phyloP scores from a whole-genome alignment of 108 stramenopile genomes.

The Cyclostephanos invisitatus region DNA sequence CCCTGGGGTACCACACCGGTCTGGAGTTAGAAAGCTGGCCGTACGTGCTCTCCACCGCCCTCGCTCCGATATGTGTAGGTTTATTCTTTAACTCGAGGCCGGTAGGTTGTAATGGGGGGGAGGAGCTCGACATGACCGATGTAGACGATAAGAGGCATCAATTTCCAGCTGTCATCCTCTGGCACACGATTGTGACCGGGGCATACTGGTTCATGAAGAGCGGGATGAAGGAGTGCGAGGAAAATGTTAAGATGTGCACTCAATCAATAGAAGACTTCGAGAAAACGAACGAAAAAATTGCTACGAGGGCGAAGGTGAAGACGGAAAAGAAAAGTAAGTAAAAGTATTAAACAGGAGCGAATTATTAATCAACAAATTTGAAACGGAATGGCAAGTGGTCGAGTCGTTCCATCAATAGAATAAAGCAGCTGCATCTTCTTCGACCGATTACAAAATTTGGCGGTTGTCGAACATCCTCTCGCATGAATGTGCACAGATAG shows the following conservation, averaged over 20 bases:
- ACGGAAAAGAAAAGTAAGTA: conserved; percentile 8
- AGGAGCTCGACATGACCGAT: not conserved
- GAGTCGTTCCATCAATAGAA: conserved; percentile 66
- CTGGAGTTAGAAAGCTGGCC: conserved; percentile 31
- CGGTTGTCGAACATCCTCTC: conserved; percentile 67
- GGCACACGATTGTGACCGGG: conserved; percentile 56
- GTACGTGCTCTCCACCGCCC: conserved; percentile 32
- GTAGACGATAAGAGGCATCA: conserved; percentile 15
- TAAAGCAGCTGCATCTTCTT: conserved; percentile 75
- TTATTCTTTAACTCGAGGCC: conserved; percentile 40
- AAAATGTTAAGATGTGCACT: conserved; percentile 40
- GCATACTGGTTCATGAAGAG: conserved; percentile 59
- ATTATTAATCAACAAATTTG: conserved; percentile 16
- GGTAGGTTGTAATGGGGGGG: conserved; percentile 20
- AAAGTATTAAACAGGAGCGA: not conserved
- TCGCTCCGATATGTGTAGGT: conserved; percentile 38
- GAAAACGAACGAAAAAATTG: conserved; percentile 35
- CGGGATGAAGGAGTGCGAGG: conserved; percentile 44
- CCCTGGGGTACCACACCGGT: not conserved
- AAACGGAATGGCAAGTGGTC: conserved; percentile 79
- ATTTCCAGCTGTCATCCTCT: conserved; percentile 70
- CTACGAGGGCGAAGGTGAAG: conserved; percentile 13
- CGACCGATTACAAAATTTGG: conserved; percentile 69
- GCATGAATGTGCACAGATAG: conserved; percentile 71
- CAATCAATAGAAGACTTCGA: conserved; percentile 34